phyloP scores from a whole-genome alignment of 2,329 filamentous ascomycete species.

The Uncinocarpus reesii region DNA sequence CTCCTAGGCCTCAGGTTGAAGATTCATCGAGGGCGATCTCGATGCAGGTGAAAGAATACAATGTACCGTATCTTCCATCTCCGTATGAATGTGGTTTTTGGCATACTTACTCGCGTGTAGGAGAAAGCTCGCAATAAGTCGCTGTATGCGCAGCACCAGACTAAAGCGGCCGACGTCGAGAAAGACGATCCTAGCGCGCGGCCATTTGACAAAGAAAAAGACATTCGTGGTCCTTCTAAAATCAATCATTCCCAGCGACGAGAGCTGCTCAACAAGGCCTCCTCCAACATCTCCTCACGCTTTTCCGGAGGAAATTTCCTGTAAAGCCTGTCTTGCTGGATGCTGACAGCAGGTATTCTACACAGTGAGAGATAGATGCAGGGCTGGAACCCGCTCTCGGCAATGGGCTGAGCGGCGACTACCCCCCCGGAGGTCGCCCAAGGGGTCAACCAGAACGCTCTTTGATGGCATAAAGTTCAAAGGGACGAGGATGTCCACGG shows the following conservation, averaged over 20 bases:
- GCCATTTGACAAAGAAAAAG: conserved; percentile 84
- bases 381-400: too few species aligned
- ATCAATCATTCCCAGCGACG: conserved; percentile 63
- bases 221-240: conserved; percentile 67
- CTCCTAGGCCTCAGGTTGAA: conserved; percentile 1
- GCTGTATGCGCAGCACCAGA: conserved; percentile 17
- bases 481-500: too few species aligned
- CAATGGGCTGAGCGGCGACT: too few species aligned
- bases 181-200: conserved; percentile 82
- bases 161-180: conserved; percentile 25
- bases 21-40: conserved; percentile 6
- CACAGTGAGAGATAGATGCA: too few species aligned
- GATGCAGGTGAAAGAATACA: conserved; percentile 16
- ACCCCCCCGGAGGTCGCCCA: too few species aligned
- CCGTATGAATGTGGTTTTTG: not conserved
- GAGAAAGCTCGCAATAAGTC: conserved; percentile 17
- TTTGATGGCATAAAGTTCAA: too few species aligned
- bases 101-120: conserved; percentile 6
- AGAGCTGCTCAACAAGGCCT: conserved; percentile 68
- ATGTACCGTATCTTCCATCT: conserved; percentile 16
- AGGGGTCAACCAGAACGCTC: too few species aligned
- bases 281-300: conserved; percentile 62
- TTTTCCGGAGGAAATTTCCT: conserved; percentile 65
- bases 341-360: too few species aligned
- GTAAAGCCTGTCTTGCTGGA: not conserved